A percentile compares a stretch with the other conserved stretches of the same genome.
These are phyloP conservation scores for Hypoxylon trugodes DNA, from an alignment of 495 filamentous ascomycete genomes.

Conservation along the genomic window DNA sequence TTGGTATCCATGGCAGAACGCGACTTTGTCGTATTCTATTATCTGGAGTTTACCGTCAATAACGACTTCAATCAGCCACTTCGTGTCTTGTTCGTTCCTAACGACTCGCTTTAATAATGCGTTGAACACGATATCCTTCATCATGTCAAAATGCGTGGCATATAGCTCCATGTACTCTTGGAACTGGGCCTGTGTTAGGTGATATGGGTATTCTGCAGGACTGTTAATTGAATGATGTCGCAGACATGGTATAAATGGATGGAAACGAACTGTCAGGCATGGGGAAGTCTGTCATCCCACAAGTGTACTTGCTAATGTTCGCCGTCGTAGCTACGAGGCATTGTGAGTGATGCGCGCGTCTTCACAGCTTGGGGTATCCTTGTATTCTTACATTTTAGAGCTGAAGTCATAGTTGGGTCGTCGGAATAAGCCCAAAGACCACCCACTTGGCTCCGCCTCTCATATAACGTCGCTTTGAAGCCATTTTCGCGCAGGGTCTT, in stretches of 20 bases:
- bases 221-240: neutral
- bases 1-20: conserved; percentile 46
- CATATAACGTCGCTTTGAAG: conserved; percentile 48
- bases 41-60: conserved; percentile 29
- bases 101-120: conserved; percentile 24
- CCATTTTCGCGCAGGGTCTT: conserved; percentile 51
- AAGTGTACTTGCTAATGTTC: conserved; percentile 49
- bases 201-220: conserved; percentile 36
- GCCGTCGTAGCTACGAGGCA: conserved; percentile 34
- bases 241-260: neutral
- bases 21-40: conserved; percentile 44
- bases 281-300: conserved; percentile 48
- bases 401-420: conserved; percentile 41
- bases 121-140: conserved; percentile 41
- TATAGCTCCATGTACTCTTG: conserved; percentile 47
- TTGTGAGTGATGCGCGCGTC: conserved; percentile 16
- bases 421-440: conserved; percentile 52
- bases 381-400: conserved; percentile 37
- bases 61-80: conserved; percentile 39
- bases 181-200: conserved; percentile 38
- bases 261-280: conserved; percentile 47
- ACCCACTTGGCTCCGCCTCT: conserved; percentile 46
- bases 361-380: neutral
- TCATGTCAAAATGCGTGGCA: conserved; percentile 41
- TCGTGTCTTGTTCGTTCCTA: conserved; percentile 27